phyloP scores from a whole-genome alignment of 2,329 filamentous ascomycete species.

The Penicillium sp. region DNA sequence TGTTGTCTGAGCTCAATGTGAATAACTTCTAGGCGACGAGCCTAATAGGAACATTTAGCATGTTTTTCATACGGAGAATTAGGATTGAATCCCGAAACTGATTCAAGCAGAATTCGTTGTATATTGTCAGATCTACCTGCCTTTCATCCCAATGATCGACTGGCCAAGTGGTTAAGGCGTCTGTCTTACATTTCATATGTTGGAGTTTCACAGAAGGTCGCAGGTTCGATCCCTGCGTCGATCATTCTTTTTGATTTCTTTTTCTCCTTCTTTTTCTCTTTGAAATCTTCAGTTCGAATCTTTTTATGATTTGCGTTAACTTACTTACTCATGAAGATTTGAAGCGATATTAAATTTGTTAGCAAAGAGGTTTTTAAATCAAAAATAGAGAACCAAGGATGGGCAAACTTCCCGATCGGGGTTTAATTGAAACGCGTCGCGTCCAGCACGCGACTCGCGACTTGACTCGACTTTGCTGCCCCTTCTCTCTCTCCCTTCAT shows the following conservation, averaged over 20 bases:
- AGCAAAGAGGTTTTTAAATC: neutral
- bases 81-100: neutral
- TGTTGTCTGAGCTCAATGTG: no score
- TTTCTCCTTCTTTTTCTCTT: no score
- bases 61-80: no score
- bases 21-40: no score
- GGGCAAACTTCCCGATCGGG: constrained; percentile 23
- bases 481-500: constrained; percentile 19
- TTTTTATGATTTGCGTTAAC: no score
- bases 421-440: constrained; percentile 39
- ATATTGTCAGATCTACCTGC: neutral
- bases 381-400: neutral
- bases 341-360: no score
- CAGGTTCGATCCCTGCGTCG: constrained; percentile 9
- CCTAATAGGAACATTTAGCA: no score
- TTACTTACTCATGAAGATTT: no score
- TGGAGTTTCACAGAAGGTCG: constrained; percentile 7
- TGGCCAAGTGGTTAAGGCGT: constrained; percentile 12
- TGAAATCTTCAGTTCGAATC: no score
- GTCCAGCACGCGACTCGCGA: constrained; percentile 13
- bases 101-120: fast-evolving
- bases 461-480: constrained; percentile 11
- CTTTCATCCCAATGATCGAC: neutral
- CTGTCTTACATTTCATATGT: constrained; percentile 10
- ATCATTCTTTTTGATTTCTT: neutral